Evolutionary conservation across 768 basidiomycete species (phyloP), one percentile per base, ranked within the genome.

Genomic region (Steccherinum ochraceum): DNA sequence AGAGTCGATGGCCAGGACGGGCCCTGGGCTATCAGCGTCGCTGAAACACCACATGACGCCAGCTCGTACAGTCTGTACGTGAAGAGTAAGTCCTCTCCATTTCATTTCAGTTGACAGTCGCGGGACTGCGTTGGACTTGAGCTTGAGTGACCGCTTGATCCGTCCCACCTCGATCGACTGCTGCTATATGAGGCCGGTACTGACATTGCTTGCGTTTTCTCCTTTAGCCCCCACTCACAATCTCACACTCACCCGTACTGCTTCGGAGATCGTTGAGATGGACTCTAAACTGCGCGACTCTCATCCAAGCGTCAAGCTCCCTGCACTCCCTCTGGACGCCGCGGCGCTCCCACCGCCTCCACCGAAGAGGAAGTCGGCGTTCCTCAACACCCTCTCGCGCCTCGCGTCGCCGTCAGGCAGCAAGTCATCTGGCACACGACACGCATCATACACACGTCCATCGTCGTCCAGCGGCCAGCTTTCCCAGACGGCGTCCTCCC

Each of bases 21-120:
- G 12, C 88, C 82, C 20, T 93, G 91, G 91, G 82, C 81, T 61
- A 81, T 93, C 64, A 89, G 86, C 65, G 89, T 92, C 56, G 91
- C 91, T 56, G 88, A 91, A 72, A 84, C 81, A 48, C 86, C 86
- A 20, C 78, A 89, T 65, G 84, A 87, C 67, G 64, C 81, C 43
- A 72, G 75, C 56, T 79, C 82, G 7, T 93, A 85, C 72, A 84
- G 79, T 64, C 77, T 93, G 63, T 93, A 93, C 74, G 81, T 93
- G 70, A 93, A 91, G 78, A 93, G 90, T 92, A 68, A 75, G 88
- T 80, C 16, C n/a, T n/a, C 45, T 59, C 52, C 49, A 45, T 46
- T 55, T 57, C 54, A 45, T 57, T 58, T 46, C 50, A 26, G 56
- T 60, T 61, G 57, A 62, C 52, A 51, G 53, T 61, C 20, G 21